Evolutionary conservation across 805 yeast species (phyloP), one percentile per base, ranked within the genome.

Genomic region (Myxozyma neotropica): DNA sequence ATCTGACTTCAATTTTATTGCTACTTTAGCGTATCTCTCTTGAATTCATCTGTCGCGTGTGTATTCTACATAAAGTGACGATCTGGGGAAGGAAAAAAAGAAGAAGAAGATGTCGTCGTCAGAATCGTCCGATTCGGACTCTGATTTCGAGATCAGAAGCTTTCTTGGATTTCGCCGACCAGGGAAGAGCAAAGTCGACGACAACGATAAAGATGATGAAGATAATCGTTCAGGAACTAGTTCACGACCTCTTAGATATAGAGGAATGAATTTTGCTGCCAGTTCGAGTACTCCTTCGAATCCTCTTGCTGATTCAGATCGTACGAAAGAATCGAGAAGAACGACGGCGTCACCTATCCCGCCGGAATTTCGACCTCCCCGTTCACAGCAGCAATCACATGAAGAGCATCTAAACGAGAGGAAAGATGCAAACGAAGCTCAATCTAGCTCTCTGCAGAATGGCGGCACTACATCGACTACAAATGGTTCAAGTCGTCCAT

Each of bases 201-300:
- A 26, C 31, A 26, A 52, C 43, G 56, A 55, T 19, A 58, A 59
- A n/a, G 39, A 29, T 7, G 33, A 29, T 10, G 33, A 10, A 6
- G 33, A 29, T 29, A 29, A 29, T 29, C 33, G 31, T 12, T 21
- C 33, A 7, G 15, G 24, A 17, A n/a, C 44, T 26, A 17, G 21
- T 17, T n/a, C 47, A 5, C 58, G 56, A 35, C 38, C 64, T 15
- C 53, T 64, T 59, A 39, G 67, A 13, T 64, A 63, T 47, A 51
- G 53, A 10, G 62, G 64, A 5, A 59, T 64, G 46, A 29, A 23
- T 31, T 64, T 64, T 53, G 64, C 64, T 1, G 24, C 61, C 19
- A 52, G 60, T 44, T 31, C 53, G 5, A n/a, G 12, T 17, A n/a
- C 49, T 1, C 31, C 61, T 19, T n/a, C 47, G 53, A 51, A 56